Evolutionary conservation across 148 eudicot species (phyloP).

Genomic region (Chenopodium berlandieri): DNA sequence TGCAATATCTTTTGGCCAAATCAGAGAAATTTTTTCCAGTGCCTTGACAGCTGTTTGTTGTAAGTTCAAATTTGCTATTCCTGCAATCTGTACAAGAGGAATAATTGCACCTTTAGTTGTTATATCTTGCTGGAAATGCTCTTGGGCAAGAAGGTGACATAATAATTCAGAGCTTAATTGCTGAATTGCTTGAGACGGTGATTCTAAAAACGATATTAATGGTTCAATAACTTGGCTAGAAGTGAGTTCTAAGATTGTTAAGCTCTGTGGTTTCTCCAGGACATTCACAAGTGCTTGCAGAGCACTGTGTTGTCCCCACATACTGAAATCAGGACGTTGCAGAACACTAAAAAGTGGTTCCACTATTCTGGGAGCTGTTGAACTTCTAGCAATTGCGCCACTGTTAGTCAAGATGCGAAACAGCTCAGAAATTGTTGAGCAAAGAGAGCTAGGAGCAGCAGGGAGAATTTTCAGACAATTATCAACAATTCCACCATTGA

Average conservation of each 20-base stretch:
- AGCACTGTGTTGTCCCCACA: constrained; percentile 80
- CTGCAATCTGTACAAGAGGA: constrained; percentile 78
- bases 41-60: constrained; percentile 82
- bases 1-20: constrained; percentile 78
- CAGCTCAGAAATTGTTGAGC: constrained; percentile 66
- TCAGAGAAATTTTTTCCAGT: constrained; percentile 54
- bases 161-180: constrained; percentile 71
- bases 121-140: constrained; percentile 72
- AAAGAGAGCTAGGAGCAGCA: constrained; percentile 53
- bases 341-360: constrained; percentile 67
- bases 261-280: constrained; percentile 76
- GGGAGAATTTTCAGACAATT: constrained; percentile 63
- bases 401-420: constrained; percentile 77
- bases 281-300: constrained; percentile 83
- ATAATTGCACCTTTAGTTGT: constrained; percentile 58
- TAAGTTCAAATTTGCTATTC: constrained; percentile 60
- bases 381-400: constrained; percentile 63
- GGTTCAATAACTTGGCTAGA: constrained; percentile 77
- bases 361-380: constrained; percentile 54
- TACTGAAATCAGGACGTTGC: constrained; percentile 57
- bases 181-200: constrained; percentile 79
- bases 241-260: constrained; percentile 52
- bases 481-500: constrained; percentile 61
- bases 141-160: constrained; percentile 70
- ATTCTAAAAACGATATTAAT: constrained; percentile 60